These are phyloP conservation scores for Clarireedia monteithiana DNA, from an alignment of 2,329 filamentous ascomycete species.

Conservation along the genomic window DNA sequence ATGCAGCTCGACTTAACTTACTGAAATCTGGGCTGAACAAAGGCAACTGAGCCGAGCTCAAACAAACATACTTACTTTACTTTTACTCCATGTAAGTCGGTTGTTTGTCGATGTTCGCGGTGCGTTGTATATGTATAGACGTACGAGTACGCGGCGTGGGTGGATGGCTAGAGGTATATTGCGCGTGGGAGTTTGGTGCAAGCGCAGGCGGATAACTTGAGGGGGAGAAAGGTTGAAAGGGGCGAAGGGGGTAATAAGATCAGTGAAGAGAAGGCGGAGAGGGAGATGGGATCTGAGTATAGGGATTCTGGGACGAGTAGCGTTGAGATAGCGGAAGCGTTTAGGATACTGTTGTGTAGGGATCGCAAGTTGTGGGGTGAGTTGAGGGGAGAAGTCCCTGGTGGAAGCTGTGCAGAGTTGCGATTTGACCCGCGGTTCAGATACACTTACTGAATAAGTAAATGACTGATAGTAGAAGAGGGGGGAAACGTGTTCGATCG, in stretches of 20 bases:
- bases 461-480: no score
- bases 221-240: slow-evolving; percentile 30
- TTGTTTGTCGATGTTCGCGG: slow-evolving; percentile 37
- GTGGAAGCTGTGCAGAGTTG: no score
- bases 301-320: slow-evolving; percentile 24
- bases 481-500: no score
- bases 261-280: slow-evolving; percentile 25
- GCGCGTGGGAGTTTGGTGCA: slow-evolving; percentile 27
- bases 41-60: no score
- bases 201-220: slow-evolving; percentile 37
- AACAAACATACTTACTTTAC: no score
- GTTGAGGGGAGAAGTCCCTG: no score
- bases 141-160: slow-evolving; percentile 30
- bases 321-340: slow-evolving; percentile 31
- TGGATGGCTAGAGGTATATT: slow-evolving; percentile 37
- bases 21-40: no score
- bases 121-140: slow-evolving; percentile 35
- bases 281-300: slow-evolving; percentile 24
- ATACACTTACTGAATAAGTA: no score
- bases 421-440: no score
- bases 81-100: no score
- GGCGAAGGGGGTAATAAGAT: slow-evolving; percentile 13
- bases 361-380: no score
- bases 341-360: slow-evolving; percentile 19
- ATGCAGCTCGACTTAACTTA: no score